Percentiles rank a stretch among this genome's conserved stretches.
phyloP scores from a whole-genome alignment of 2,329 filamentous ascomycete genomes.

The Pseudogymnoascus sp. region DNA sequence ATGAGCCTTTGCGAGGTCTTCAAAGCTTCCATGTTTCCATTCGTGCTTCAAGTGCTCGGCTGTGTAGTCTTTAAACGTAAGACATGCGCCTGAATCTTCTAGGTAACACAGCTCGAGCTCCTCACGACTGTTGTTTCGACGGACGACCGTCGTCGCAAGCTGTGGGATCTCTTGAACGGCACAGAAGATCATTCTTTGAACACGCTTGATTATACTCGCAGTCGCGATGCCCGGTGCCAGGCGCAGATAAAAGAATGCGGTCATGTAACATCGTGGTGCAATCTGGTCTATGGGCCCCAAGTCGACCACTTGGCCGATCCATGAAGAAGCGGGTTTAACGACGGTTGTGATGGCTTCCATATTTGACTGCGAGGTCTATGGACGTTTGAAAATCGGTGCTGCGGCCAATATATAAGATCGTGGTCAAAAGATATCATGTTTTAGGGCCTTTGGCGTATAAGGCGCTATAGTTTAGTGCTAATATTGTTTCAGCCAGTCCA shows the following conservation, averaged over 20 bases:
- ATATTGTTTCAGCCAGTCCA: not conserved
- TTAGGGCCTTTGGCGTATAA: not conserved
- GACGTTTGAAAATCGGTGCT: not conserved
- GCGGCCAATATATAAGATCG: not conserved
- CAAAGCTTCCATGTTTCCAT: constrained; percentile 6
- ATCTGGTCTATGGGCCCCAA: constrained; percentile 2
- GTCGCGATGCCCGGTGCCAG: not conserved
- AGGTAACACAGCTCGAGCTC: not conserved
- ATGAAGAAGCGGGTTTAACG: not conserved
- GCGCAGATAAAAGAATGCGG: not conserved
- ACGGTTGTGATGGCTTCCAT: not conserved
- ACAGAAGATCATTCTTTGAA: not conserved
- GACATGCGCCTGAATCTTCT: not conserved
- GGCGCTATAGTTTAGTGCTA: not conserved
- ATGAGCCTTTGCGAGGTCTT: not conserved
- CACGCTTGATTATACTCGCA: not conserved
- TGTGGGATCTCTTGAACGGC: constrained; percentile 1
- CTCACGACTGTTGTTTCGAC: constrained; percentile 2
- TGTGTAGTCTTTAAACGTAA: constrained; percentile 1
- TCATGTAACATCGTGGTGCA: not conserved
- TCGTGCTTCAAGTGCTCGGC: not conserved
- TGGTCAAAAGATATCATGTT: too few species aligned
- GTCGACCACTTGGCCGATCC: constrained; percentile 1
- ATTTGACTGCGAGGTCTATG: not conserved
- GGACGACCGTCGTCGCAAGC: not conserved